Base-by-base conservation (phyloP, 495 filamentous ascomycete species). In the Acidiella bohemica region DNA sequence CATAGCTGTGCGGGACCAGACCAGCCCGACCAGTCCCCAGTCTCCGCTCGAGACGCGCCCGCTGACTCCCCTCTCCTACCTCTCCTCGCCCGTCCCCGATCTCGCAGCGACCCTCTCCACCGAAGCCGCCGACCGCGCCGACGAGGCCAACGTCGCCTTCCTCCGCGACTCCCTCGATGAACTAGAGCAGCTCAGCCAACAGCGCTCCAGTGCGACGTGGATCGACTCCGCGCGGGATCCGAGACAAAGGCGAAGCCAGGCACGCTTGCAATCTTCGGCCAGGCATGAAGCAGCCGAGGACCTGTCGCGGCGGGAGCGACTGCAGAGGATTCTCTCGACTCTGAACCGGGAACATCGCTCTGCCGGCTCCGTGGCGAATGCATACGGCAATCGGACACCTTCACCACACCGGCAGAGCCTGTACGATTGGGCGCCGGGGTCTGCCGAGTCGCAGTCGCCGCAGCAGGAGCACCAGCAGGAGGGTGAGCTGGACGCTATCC, bases 121-220 rank as follows among this genome's bases (percentile, higher is more conserved):
- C 32, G 59, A 63, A 42, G 57, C 61, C 27, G 68, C 67, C 46
- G 67, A 75, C 46, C 70, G 69, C 44, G 67, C 66, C 24, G 64
- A 76, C 38, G 68, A 71, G 53, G 73, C 68, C 40, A 75, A 76
- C 59, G 64, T 76, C 39, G 70, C 58, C 55, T 75, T 75, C 46
- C 57, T 77, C 35, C 67, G 74, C 25, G 20, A 43, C 33, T 43
- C 46, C 12, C 35, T 44, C n/a, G 46, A 49, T 4, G 13, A n/a
- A 13, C 27, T 39, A 2, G 41, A 44, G 4, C 38, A 16, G 3
- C 4, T 16, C n/a, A 41, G 19, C 20, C 18, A 41, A 5, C n/a
- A n/a, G n/a, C n/a, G n/a, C n/a, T 5, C 25, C 4, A 7, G 12
- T 8, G 24, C 24, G 9, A 38, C 14, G 8, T 36, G 19, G n/a